A percentile compares a stretch with the other conserved stretches of the same genome.
phyloP scores from a whole-genome alignment of 257 asterid species.

The Solanum appendiculatum region DNA sequence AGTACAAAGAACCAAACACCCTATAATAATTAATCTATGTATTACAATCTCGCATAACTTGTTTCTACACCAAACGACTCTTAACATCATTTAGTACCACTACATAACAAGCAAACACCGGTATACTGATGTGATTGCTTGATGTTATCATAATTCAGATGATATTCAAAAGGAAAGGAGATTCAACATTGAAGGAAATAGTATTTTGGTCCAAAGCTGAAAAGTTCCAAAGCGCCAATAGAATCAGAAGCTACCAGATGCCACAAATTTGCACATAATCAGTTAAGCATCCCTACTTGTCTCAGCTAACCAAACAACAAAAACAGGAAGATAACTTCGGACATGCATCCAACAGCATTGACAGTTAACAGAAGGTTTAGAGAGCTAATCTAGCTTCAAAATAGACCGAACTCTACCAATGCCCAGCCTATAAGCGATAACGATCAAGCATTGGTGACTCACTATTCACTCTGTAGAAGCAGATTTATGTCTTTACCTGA shows the following conservation, averaged over 20 bases:
- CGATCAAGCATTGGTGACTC: not conserved
- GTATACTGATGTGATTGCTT: not conserved
- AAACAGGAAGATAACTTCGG: not conserved
- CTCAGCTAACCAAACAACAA: not conserved
- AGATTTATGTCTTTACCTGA: conserved; percentile 35
- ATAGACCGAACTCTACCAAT: not conserved
- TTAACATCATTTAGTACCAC: not conserved
- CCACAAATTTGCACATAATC: not conserved
- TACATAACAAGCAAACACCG: not conserved
- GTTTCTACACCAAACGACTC: not conserved
- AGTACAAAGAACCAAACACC: not conserved
- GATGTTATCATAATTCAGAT: not conserved
- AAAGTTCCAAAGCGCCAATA: not conserved
- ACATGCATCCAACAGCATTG: not conserved
- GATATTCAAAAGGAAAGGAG: not conserved
- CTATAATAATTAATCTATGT: not conserved
- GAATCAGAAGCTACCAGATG: not conserved
- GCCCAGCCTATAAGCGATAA: not conserved
- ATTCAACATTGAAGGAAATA: not conserved
- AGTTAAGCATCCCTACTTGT: not conserved
- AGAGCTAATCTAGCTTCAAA: not conserved
- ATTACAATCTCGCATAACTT: not conserved
- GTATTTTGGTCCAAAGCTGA: not conserved
- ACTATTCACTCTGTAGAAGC: not conserved
- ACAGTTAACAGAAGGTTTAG: not conserved